Evolutionary conservation across 768 basidiomycete species (phyloP).

Genomic region (Tylopilus rubrobrunneus): DNA sequence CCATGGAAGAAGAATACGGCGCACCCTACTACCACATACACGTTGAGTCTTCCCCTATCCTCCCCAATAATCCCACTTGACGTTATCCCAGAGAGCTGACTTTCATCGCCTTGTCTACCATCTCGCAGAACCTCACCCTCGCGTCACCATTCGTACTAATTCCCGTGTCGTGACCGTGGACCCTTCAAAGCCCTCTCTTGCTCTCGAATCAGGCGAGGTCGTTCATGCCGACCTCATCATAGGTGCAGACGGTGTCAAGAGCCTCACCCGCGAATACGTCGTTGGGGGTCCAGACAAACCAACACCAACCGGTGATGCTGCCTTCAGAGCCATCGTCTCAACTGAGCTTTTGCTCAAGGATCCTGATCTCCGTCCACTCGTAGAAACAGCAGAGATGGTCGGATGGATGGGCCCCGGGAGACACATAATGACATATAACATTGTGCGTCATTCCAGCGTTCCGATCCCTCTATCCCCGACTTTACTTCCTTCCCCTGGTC

Average conservation of each 20-base stretch:
- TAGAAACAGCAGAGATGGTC: slow-evolving; percentile 50
- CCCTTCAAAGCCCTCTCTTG: slow-evolving; percentile 32
- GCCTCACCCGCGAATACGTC: slow-evolving; percentile 43
- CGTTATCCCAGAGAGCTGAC: slow-evolving; percentile 38
- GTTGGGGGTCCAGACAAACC: slow-evolving; percentile 46
- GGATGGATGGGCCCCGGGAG: slow-evolving; percentile 56
- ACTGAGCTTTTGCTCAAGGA: slow-evolving; percentile 44
- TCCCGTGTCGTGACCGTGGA: slow-evolving; percentile 36
- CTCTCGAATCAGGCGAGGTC: slow-evolving; percentile 41
- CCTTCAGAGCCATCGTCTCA: slow-evolving; percentile 54
- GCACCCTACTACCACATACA: slow-evolving; percentile 36
- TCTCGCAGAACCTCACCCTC: slow-evolving; percentile 34
- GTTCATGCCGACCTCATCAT: slow-evolving; percentile 43
- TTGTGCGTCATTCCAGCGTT: slow-evolving; percentile 29
- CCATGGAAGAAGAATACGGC: slow-evolving; percentile 30
- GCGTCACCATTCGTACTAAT: slow-evolving; percentile 31
- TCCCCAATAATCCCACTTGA: neutral
- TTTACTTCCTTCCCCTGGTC: neutral
- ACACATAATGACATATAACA: slow-evolving; percentile 44
- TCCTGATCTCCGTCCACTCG: slow-evolving; percentile 46
- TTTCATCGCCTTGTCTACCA: slow-evolving; percentile 38
- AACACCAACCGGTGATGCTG: slow-evolving; percentile 58
- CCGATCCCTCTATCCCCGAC: neutral
- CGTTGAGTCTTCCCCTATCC: slow-evolving; percentile 14
- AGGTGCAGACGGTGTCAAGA: slow-evolving; percentile 54